Evolutionary conservation across 768 basidiomycete genomes (phyloP).

Genomic region (Leucosporidium scottii): DNA sequence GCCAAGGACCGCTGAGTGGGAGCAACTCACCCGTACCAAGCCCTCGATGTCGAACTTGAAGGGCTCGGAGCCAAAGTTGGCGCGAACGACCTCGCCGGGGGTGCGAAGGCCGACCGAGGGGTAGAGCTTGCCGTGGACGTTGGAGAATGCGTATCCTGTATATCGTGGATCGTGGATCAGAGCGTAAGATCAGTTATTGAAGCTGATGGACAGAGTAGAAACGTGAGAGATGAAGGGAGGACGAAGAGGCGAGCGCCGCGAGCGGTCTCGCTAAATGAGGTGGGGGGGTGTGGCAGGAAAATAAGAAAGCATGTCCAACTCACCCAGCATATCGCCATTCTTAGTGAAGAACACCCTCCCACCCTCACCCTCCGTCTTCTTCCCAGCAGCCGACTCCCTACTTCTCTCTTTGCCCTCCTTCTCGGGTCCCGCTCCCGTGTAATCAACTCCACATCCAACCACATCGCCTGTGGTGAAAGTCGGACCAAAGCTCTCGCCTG

Average conservation of each 20-base stretch:
- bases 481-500: slow-evolving; percentile 64
- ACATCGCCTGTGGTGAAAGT: slow-evolving; percentile 76
- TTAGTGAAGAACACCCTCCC: slow-evolving; percentile 81
- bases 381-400: slow-evolving; percentile 8
- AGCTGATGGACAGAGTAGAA: too few species aligned
- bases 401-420: slow-evolving; percentile 4
- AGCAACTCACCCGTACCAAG: slow-evolving; percentile 52
- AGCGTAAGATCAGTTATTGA: too few species aligned
- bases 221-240: background rate
- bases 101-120: slow-evolving; percentile 87
- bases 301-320: background rate
- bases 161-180: too few species aligned
- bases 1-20: too few species aligned
- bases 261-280: background rate
- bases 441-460: slow-evolving; percentile 90
- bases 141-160: slow-evolving; percentile 32
- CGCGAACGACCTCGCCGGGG: slow-evolving; percentile 64
- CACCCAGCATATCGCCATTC: slow-evolving; percentile 55
- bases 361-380: background rate
- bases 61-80: slow-evolving; percentile 78
- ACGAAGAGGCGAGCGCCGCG: background rate
- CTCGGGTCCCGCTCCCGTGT: slow-evolving; percentile 39
- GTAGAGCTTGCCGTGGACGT: slow-evolving; percentile 58
- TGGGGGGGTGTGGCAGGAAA: too few species aligned
- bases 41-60: slow-evolving; percentile 89